phyloP scores from a whole-genome alignment of 1,284 basidiomycete species.

The Spongiforma sp. region DNA sequence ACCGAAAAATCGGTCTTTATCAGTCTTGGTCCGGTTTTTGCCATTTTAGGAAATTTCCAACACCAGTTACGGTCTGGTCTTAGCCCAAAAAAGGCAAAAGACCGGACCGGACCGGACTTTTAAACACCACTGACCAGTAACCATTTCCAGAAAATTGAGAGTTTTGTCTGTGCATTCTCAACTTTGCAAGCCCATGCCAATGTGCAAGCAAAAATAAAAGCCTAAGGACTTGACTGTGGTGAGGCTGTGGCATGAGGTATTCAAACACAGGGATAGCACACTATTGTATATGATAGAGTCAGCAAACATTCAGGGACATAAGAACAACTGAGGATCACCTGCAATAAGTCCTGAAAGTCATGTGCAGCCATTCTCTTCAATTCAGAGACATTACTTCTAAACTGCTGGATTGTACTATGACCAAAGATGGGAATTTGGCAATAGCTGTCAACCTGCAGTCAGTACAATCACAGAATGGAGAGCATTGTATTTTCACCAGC shows the following conservation, averaged over 20 bases:
- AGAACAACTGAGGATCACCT: not conserved
- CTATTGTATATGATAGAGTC: not conserved
- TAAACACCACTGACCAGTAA: too few relatives aligned
- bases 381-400: not conserved
- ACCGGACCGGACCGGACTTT: too few relatives aligned
- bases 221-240: not conserved
- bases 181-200: not conserved
- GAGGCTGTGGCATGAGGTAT: not conserved
- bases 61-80: too few relatives aligned
- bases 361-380: not conserved
- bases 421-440: not conserved
- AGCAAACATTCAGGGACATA: not conserved
- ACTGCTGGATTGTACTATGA: not conserved
- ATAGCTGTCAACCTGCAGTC: not conserved
- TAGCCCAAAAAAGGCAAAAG: too few relatives aligned
- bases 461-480: not conserved
- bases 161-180: not conserved
- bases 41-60: too few relatives aligned
- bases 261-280: not conserved
- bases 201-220: not conserved
- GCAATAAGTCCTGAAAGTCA: not conserved
- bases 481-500: not conserved
- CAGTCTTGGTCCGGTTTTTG: too few relatives aligned
- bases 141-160: not conserved
- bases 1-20: too few relatives aligned